Conservation (phyloP, 2,329 filamentous ascomycete genomes). For the Venturia nashicola region DNA sequence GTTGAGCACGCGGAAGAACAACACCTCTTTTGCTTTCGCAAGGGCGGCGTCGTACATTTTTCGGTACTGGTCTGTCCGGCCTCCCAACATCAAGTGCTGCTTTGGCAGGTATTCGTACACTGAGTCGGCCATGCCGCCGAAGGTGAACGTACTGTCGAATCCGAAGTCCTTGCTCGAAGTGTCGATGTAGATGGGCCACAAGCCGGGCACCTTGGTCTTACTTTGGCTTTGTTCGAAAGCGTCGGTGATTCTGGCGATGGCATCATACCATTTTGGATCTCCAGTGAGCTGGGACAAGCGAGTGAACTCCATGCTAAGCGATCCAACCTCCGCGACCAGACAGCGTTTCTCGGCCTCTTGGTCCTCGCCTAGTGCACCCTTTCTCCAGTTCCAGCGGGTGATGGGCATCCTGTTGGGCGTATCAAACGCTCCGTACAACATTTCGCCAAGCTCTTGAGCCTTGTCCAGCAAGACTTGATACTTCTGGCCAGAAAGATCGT, state of each 20-base stretch:
- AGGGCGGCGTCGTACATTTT: slow-evolving; percentile 58
- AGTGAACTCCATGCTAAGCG: slow-evolving; percentile 26
- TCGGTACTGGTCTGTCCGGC: slow-evolving; percentile 58
- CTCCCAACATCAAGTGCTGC: slow-evolving; percentile 57
- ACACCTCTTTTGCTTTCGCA: slow-evolving; percentile 54
- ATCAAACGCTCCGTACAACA: slow-evolving; percentile 32
- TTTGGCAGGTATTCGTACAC: slow-evolving; percentile 44
- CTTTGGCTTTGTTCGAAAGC: slow-evolving; percentile 23
- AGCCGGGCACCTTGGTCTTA: slow-evolving; percentile 21
- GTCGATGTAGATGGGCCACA: too few relatives aligned
- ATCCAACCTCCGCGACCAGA: slow-evolving; percentile 25
- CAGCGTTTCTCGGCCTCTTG: slow-evolving; percentile 20
- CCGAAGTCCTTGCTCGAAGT: too few relatives aligned
- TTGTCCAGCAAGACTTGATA: slow-evolving; percentile 26
- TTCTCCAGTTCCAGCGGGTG: slow-evolving; percentile 19
- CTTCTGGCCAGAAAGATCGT: slow-evolving; percentile 22
- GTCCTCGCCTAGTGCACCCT: slow-evolving; percentile 16
- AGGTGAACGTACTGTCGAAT: slow-evolving; percentile 27
- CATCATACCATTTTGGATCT: slow-evolving; percentile 25
- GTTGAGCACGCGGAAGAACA: slow-evolving; percentile 69
- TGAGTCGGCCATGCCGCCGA: slow-evolving; percentile 45
- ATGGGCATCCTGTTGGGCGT: slow-evolving; percentile 29
- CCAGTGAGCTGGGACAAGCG: slow-evolving; percentile 25
- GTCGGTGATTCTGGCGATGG: slow-evolving; percentile 23
- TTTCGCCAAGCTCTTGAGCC: slow-evolving; percentile 28